Base-by-base conservation (phyloP, 805 yeast species). In the Cyberlindnera japonica region DNA sequence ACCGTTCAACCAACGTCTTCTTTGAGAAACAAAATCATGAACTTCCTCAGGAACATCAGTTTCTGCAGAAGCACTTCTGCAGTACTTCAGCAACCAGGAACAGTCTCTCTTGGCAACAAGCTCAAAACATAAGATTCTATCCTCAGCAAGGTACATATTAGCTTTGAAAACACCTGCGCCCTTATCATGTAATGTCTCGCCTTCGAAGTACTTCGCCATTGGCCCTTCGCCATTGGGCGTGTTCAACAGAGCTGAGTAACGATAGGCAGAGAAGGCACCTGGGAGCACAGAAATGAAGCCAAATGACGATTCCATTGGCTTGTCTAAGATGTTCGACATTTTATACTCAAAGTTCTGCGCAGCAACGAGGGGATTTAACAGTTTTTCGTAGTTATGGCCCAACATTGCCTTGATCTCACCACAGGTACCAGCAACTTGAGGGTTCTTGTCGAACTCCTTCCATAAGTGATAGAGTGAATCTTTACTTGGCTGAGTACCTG, bases 271-370 rank as follows among this genome's bases (percentile, higher is more conserved):
- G 54, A 93, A 90, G 0, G 98, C 98, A 55, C 98, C 98, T 0
- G 98, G 98, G 39, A 93, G 71, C 43, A 93, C 98, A 0, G 95
- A 77, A 51, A 91, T 90, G 58, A 88, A 91, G 0, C 99, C 99
- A 65, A 93, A 91, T 2, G 83, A 85, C 4, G 95, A 83, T 61
- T 91, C 99, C 73, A 89, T 83, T 0, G 99, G 97, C 62, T 93
- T 91, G 67, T 93, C 98, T 44, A 91, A 69, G 47, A 91, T 87
- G 60, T 91, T 93, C 5, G 96, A 88, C 69, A 89, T 90, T 63
- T 93, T 93, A 62, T 93, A 93, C 61, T 91, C 99, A 62, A 93
- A 91, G 63, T 91, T 91, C 62, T 93, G 98, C 0, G 97, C 95
- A 3, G 98, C 96, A 9, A 91, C 91, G 41, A 91, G 64, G 8